A percentile compares a stretch with the other conserved stretches of the same genome.
These are phyloP conservation scores for Mrakia frigida DNA, from an alignment of 768 basidiomycete genomes.

Conservation along the genomic window DNA sequence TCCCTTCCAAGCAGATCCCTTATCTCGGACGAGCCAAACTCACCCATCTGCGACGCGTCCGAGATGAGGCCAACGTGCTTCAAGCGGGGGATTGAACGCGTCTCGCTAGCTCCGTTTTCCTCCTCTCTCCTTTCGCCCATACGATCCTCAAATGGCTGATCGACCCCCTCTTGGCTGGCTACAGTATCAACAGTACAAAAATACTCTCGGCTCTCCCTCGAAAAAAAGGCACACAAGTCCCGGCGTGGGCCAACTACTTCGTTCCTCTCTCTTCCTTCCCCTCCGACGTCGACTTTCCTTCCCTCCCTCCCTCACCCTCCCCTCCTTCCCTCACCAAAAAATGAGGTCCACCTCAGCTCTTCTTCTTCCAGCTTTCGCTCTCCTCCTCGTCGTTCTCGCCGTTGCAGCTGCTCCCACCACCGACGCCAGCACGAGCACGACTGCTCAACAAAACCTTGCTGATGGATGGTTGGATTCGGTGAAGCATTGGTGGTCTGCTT, in stretches of 20 bases:
- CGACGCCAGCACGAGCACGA: background rate
- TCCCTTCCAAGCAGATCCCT: no score
- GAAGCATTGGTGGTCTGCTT: conserved; percentile 4
- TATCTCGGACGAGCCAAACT: no score
- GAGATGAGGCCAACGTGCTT: no score
- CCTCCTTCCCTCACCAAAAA: background rate
- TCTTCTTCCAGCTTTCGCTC: background rate
- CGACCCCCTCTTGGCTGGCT: background rate
- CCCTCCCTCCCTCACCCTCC: background rate
- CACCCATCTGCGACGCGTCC: no score
- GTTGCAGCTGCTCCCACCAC: background rate
- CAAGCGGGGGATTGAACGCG: background rate
- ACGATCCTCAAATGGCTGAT: background rate
- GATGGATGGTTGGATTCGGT: background rate
- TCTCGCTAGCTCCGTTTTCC: background rate
- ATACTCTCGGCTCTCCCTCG: no score
- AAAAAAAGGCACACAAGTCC: no score
- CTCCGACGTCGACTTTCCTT: no score
- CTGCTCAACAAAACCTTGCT: background rate
- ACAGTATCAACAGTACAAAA: no score
- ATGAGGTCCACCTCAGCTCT: background rate
- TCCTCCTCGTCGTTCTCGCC: background rate
- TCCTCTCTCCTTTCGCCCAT: background rate
- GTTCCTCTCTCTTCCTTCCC: background rate
- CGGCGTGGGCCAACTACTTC: no score